Percentiles rank a stretch among this genome's conserved stretches.
These are phyloP conservation scores for Silene conica DNA, from an alignment of 148 eudicot genomes.

Conservation along the genomic window DNA sequence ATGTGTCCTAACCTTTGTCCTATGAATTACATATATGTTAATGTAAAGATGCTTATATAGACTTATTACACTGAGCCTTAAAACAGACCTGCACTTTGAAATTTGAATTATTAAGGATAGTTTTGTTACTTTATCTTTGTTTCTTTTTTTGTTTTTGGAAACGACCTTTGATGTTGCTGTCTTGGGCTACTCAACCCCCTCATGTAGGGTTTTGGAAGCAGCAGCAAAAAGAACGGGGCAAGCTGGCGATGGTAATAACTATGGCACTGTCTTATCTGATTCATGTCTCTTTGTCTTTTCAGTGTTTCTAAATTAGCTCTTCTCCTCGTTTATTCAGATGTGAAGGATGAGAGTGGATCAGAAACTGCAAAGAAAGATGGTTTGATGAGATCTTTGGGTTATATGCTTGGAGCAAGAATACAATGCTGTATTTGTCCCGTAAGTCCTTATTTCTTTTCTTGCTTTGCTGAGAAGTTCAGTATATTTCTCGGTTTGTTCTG, in stretches of 20 bases:
- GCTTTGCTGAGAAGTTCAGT: not conserved
- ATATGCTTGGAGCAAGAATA: conserved; percentile 95
- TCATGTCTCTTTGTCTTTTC: conserved; percentile 9
- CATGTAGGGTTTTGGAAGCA: conserved; percentile 80
- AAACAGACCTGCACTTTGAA: not conserved
- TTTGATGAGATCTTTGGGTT: conserved; percentile 75
- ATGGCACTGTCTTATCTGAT: not conserved
- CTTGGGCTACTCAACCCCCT: not conserved
- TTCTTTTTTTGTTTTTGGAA: not conserved
- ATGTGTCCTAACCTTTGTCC: no score
- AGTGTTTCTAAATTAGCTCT: no score
- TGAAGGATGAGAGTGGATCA: no score
- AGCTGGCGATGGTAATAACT: conserved; percentile 51
- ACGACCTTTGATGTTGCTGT: not conserved
- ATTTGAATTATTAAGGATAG: not conserved
- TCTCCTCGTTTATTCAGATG: no score
- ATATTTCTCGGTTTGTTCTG: not conserved
- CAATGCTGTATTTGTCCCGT: conserved; percentile 98
- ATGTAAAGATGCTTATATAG: no score
- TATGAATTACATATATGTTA: no score
- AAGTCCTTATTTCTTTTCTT: conserved; percentile 28
- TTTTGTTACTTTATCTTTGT: not conserved
- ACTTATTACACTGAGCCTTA: not conserved
- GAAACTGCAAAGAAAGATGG: conserved; percentile 58
- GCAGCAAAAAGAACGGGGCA: conserved; percentile 70